phyloP scores from a whole-genome alignment of 257 asterid genomes.

The Solanum tacnaense region DNA sequence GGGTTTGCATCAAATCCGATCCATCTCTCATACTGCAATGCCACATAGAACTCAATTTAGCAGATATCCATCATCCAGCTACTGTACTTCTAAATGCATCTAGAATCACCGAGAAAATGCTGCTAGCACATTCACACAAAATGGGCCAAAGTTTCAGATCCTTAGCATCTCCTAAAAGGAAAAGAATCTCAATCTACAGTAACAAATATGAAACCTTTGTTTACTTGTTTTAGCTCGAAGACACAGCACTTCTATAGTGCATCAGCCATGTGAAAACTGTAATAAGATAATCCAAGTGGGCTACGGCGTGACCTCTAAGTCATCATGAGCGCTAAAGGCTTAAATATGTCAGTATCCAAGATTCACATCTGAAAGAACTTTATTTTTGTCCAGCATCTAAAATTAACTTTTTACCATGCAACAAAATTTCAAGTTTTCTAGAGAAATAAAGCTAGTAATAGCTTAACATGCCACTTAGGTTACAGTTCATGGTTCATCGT shows the following conservation, averaged over 20 bases:
- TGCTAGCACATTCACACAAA: neutral
- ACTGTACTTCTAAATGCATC: neutral
- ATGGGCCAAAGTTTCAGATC: neutral
- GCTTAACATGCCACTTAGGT: neutral
- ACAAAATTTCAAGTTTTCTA: neutral
- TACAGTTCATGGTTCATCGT: neutral
- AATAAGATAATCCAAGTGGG: neutral
- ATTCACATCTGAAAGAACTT: neutral
- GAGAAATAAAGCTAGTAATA: neutral
- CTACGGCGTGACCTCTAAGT: neutral
- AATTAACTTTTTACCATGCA: neutral
- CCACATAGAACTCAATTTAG: conserved; percentile 11
- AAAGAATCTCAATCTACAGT: neutral
- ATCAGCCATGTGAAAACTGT: neutral
- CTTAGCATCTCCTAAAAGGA: neutral
- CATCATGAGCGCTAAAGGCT: neutral
- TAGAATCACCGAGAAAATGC: neutral
- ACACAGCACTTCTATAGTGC: neutral
- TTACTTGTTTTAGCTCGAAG: neutral
- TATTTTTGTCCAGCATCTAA: neutral
- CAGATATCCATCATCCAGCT: conserved; percentile 1
- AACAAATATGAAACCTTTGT: neutral
- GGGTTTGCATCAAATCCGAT: conserved; percentile 73
- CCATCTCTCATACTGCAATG: conserved; percentile 81
- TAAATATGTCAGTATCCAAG: neutral